phyloP scores from a whole-genome alignment of 768 basidiomycete genomes.

The Kwoniella pini region DNA sequence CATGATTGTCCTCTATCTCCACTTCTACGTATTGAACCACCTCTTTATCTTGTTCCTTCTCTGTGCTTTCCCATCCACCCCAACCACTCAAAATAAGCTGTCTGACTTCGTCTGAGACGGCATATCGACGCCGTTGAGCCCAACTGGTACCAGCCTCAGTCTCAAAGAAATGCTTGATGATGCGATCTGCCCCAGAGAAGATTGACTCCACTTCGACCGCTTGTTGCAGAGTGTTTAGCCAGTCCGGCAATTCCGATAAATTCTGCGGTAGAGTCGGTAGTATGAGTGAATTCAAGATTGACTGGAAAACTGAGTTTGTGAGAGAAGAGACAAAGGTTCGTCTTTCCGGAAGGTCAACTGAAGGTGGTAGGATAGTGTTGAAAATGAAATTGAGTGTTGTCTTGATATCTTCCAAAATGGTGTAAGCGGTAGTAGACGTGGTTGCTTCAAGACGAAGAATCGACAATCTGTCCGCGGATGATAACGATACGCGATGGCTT shows the following conservation, averaged over 20 bases:
- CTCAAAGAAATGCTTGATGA: conserved; percentile 70
- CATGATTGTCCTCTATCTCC: conserved; percentile 24
- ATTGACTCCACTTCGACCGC: conserved; percentile 69
- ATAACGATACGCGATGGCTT: neutral
- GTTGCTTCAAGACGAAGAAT: conserved; percentile 60
- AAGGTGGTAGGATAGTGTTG: conserved; percentile 61
- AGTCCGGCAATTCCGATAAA: conserved; percentile 64
- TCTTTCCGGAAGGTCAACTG: conserved; percentile 59
- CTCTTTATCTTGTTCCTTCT: conserved; percentile 32
- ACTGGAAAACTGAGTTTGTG: conserved; percentile 63
- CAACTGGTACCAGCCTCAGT: conserved; percentile 68
- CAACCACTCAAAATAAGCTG: conserved; percentile 58
- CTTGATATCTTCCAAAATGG: conserved; percentile 64
- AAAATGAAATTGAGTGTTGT: conserved; percentile 66
- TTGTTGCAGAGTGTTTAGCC: conserved; percentile 62
- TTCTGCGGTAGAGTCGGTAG: conserved; percentile 70
- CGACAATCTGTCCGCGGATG: conserved; percentile 46
- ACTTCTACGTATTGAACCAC: conserved; percentile 36
- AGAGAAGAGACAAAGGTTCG: conserved; percentile 62
- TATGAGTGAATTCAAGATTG: conserved; percentile 68
- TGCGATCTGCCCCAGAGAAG: conserved; percentile 60
- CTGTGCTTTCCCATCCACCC: conserved; percentile 40
- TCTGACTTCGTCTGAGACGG: conserved; percentile 67
- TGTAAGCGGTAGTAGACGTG: conserved; percentile 55
- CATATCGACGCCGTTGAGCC: conserved; percentile 70